Evolutionary conservation across 2,329 filamentous ascomycete genomes (phyloP), one percentile per base, ranked within the genome.

Genomic region (Magnaporthiopsis rhizophila): DNA sequence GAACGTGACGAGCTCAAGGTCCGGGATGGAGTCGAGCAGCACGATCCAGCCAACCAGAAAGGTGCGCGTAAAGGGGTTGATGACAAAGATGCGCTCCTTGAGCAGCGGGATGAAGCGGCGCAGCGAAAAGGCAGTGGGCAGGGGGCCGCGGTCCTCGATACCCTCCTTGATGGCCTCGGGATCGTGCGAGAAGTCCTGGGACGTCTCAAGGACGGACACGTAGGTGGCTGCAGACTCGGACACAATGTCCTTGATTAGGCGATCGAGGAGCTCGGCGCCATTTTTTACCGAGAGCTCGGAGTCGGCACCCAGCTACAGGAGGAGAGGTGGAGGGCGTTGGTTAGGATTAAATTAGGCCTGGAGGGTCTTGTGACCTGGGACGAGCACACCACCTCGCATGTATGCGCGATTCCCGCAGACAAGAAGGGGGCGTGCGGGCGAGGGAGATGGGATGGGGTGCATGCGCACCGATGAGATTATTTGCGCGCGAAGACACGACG

Each of bases 251-350:
- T 97, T 97, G 72, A 99, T 88, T 61, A 99, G 83, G 36, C 95
- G 90, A 77, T 99, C 95, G 11, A 99, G 83, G 61, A 99, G 83
- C 74, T 99, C 95, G 28, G 95, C 95, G 34, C 95, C 95, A 73
- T 99, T 99, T 77, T 99, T 99, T 65, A 99, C 96, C 0, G 94
- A 98, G 6, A 97, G 81, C 74, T 99, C 96, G 0, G 93, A 94
- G 75, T 99, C 95, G 61, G 95, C 95, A 21, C 94, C 93, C 70
- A 99, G 86, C 93, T 97, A 65, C 50, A 58, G 61, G 36, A 15
- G 45, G 45, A 21, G 18, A 53, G 45, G 45, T 24, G 9, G 24
- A 24, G 8, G n/a, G 36, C 28, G 34, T 30, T 30, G 45, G 65
- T 69, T 30, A 67, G 66, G 65, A 7, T n/a, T 53, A n/a, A 53